Evolutionary conservation across 2,329 filamentous ascomycete species (phyloP).

Genomic region (Penicillium oxalicum): DNA sequence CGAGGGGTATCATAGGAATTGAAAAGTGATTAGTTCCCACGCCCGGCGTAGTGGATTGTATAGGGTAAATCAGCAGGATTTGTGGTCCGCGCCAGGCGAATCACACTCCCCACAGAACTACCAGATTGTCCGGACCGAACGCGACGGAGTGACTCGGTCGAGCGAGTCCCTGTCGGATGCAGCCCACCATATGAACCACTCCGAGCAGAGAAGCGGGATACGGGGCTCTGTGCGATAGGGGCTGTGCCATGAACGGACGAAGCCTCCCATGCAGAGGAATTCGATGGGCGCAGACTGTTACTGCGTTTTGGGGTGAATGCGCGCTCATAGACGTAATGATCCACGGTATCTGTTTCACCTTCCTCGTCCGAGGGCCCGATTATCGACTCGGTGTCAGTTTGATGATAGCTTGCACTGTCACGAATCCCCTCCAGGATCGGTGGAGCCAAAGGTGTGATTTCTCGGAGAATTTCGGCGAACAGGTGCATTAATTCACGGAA

Average conservation of each 20-base stretch:
- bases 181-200: constrained; percentile 12
- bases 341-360: constrained; percentile 33
- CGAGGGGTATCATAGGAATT: neutral
- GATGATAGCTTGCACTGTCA: constrained; percentile 19
- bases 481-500: constrained; percentile 77
- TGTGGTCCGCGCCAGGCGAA: constrained; percentile 24
- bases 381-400: constrained; percentile 27
- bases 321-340: constrained; percentile 20
- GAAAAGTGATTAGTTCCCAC: neutral
- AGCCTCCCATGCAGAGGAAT: constrained; percentile 26
- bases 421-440: constrained; percentile 43
- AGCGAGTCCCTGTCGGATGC: constrained; percentile 27
- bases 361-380: constrained; percentile 38
- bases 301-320: constrained; percentile 20
- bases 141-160: constrained; percentile 30
- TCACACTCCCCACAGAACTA: constrained; percentile 36
- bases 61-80: neutral
- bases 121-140: constrained; percentile 29
- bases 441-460: constrained; percentile 62
- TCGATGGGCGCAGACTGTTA: constrained; percentile 23
- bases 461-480: constrained; percentile 73
- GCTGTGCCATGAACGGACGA: constrained; percentile 26
- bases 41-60: neutral
- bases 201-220: constrained; percentile 13
- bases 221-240: constrained; percentile 17